Evolutionary conservation across 176 grass and related monocot genomes (phyloP).

Genomic region (Echinochloa phyllopogon): DNA sequence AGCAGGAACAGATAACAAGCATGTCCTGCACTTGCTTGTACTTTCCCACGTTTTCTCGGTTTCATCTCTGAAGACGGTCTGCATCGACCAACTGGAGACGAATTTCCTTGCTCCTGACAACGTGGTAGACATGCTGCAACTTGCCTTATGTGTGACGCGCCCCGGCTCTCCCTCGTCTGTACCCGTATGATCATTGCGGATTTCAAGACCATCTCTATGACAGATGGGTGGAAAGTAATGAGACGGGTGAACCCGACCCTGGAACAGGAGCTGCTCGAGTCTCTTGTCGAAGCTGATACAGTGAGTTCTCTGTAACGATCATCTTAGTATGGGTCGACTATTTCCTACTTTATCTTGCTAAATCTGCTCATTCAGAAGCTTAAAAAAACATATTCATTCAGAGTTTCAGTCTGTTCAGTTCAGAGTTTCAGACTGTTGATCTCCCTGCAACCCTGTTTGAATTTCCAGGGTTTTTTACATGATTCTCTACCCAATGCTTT

Average conservation of each 20-base stretch:
- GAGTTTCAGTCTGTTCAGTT: neutral
- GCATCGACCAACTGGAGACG: conserved; percentile 60
- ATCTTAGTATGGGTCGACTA: no score
- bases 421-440: neutral
- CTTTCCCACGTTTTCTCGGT: conserved; percentile 74
- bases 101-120: conserved; percentile 69
- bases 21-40: conserved; percentile 66
- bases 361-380: no score
- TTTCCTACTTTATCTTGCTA: no score
- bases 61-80: conserved; percentile 60
- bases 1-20: conserved; percentile 71
- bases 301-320: conserved; percentile 46
- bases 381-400: no score
- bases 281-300: conserved; percentile 56
- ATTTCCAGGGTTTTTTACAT: neutral
- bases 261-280: conserved; percentile 70
- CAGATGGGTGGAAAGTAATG: conserved; percentile 87
- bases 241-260: conserved; percentile 56
- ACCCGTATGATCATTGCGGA: conserved; percentile 65
- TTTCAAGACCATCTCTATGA: conserved; percentile 57
- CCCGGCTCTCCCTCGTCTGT: conserved; percentile 64
- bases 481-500: no score
- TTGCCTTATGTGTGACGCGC: conserved; percentile 72
- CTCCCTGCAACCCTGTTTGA: neutral
- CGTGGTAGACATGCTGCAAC: conserved; percentile 78